These are phyloP conservation scores for Penicillium sp. DNA, from an alignment of 2,329 filamentous ascomycete species.

Conservation along the genomic window DNA sequence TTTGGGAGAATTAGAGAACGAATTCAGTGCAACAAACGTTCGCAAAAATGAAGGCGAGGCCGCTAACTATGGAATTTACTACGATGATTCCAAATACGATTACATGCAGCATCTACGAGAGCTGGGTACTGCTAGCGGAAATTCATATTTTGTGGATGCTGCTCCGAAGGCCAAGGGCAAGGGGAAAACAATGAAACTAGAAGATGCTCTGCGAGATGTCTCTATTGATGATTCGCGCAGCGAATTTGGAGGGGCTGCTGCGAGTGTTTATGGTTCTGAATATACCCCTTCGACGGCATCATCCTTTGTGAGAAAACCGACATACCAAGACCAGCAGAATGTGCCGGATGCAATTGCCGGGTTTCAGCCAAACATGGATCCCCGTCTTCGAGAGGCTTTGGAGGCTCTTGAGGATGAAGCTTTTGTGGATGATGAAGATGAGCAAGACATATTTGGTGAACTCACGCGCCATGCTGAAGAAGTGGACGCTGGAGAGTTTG, in stretches of 20 bases:
- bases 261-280: constrained; percentile 44
- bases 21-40: constrained; percentile 65
- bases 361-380: constrained; percentile 98
- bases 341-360: constrained; percentile 87
- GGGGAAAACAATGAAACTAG: constrained; percentile 70
- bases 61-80: constrained; percentile 89
- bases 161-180: constrained; percentile 61
- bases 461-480: constrained; percentile 65
- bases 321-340: constrained; percentile 90
- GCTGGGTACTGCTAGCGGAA: constrained; percentile 64
- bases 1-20: constrained; percentile 70
- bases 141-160: constrained; percentile 78
- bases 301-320: constrained; percentile 70
- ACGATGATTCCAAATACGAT: constrained; percentile 91
- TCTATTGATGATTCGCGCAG: constrained; percentile 41
- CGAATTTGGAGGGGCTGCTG: constrained; percentile 17
- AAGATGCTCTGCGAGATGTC: constrained; percentile 70
- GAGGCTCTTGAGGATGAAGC: constrained; percentile 94
- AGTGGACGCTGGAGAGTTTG: constrained; percentile 75
- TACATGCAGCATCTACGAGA: constrained; percentile 99
- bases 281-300: constrained; percentile 50
- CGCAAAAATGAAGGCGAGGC: constrained; percentile 93
- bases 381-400: constrained; percentile 79
- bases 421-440: constrained; percentile 75
- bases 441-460: constrained; percentile 77